Conservation (phyloP, 2,329 filamentous ascomycete genomes). For the Fusarium piperis region DNA sequence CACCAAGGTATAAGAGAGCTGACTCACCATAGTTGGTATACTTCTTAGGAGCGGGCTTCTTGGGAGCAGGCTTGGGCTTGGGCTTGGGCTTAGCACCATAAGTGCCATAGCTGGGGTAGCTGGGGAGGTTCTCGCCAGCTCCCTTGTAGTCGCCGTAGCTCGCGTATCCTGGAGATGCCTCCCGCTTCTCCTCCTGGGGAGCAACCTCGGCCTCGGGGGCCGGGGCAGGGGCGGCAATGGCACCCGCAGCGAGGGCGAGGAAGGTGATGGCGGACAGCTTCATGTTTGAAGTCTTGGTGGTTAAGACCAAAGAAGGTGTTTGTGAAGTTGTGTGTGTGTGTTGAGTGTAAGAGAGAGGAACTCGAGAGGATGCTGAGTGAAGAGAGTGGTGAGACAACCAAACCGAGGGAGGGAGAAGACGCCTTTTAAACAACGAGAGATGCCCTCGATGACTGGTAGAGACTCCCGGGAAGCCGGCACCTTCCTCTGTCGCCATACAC, state of each 20-base stretch:
- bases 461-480: not conserved
- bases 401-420: not conserved
- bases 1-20: not conserved
- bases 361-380: slow-evolving; percentile 1
- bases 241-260: slow-evolving; percentile 37
- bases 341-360: not conserved
- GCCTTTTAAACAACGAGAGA: slow-evolving; percentile 25
- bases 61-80: slow-evolving; percentile 7
- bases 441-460: not conserved
- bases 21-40: slow-evolving; percentile 16
- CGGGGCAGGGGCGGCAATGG: slow-evolving; percentile 40
- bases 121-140: slow-evolving; percentile 3
- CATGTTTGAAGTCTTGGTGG: slow-evolving; percentile 36
- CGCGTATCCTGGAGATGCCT: slow-evolving; percentile 12
- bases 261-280: slow-evolving; percentile 43
- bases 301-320: not conserved
- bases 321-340: not conserved
- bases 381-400: slow-evolving; percentile 1
- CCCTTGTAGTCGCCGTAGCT: slow-evolving; percentile 8
- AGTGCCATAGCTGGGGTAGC: slow-evolving; percentile 6
- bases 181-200: not conserved
- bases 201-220: slow-evolving; percentile 27
- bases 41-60: slow-evolving; percentile 15
- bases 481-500: not conserved
- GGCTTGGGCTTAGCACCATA: slow-evolving; percentile 1